These are phyloP conservation scores for Aspergillus avenaceus DNA, from an alignment of 495 filamentous ascomycete species.

Conservation along the genomic window DNA sequence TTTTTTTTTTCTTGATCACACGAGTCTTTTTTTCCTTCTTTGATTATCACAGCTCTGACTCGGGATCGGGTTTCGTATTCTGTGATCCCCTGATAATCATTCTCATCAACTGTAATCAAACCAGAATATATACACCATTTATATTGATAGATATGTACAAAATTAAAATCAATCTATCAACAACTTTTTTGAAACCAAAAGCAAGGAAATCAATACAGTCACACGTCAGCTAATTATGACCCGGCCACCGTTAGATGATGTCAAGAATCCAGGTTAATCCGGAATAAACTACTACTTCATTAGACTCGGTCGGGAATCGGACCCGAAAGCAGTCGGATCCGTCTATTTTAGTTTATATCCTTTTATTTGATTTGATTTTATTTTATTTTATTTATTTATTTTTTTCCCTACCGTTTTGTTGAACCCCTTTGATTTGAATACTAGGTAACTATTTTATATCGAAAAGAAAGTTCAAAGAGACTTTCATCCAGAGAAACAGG, in stretches of 20 bases:
- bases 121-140: no score
- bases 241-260: neutral
- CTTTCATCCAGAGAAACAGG: no score
- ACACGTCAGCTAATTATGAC: no score
- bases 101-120: no score
- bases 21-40: neutral
- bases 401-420: no score
- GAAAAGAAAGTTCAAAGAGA: neutral
- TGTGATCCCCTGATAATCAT: no score
- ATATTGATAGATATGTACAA: no score
- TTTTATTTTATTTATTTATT: neutral
- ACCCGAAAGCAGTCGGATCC: neutral
- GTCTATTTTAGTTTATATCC: neutral
- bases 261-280: neutral
- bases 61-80: no score
- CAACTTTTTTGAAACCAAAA: no score
- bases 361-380: neutral
- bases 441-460: neutral
- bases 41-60: no score
- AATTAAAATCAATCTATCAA: no score
- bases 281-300: neutral
- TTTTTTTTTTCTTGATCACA: neutral
- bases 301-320: constrained; percentile 5
- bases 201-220: no score
- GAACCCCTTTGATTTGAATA: neutral